Percentiles rank a stretch among this genome's conserved stretches.
phyloP scores from a whole-genome alignment of 2,329 filamentous ascomycete species.

The Beauveria asiatica region DNA sequence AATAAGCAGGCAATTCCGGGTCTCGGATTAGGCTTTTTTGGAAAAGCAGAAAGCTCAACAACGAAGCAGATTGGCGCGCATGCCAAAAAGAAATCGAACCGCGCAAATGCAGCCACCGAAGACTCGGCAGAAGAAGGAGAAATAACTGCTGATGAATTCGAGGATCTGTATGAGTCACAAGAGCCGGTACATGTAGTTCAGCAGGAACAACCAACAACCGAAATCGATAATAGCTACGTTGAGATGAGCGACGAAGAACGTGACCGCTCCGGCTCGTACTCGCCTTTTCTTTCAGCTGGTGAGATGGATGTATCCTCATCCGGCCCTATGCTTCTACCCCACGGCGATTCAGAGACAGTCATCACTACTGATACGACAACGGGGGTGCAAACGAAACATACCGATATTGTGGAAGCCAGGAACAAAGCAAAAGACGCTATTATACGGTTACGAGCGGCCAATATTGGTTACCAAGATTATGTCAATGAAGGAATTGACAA shows the following conservation, averaged over 20 bases:
- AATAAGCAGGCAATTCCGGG: slow-evolving; percentile 19
- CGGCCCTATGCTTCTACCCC: not conserved
- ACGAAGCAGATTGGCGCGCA: not conserved
- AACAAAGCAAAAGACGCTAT: slow-evolving; percentile 60
- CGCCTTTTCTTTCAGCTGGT: slow-evolving; percentile 41
- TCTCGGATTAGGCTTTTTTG: slow-evolving; percentile 15
- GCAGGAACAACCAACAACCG: not conserved
- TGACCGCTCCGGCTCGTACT: slow-evolving; percentile 44
- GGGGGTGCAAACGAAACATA: not conserved
- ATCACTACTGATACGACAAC: not conserved
- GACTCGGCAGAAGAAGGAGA: slow-evolving; percentile 60
- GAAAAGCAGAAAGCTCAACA: not conserved
- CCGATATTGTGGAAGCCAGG: slow-evolving; percentile 31
- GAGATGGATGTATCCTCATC: slow-evolving; percentile 28
- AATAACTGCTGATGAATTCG: slow-evolving; percentile 59
- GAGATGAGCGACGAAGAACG: slow-evolving; percentile 18
- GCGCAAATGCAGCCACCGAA: not conserved
- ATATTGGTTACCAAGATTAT: slow-evolving; percentile 66
- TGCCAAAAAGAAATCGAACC: not conserved
- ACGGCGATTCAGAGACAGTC: not conserved
- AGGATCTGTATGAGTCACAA: slow-evolving; percentile 45
- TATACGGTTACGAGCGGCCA: slow-evolving; percentile 53
- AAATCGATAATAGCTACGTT: slow-evolving; percentile 13
- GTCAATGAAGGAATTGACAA: slow-evolving; percentile 64
- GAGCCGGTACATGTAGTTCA: not conserved